Base-by-base conservation (phyloP, 2,329 filamentous ascomycete genomes). In the Stemphylium beticola region DNA sequence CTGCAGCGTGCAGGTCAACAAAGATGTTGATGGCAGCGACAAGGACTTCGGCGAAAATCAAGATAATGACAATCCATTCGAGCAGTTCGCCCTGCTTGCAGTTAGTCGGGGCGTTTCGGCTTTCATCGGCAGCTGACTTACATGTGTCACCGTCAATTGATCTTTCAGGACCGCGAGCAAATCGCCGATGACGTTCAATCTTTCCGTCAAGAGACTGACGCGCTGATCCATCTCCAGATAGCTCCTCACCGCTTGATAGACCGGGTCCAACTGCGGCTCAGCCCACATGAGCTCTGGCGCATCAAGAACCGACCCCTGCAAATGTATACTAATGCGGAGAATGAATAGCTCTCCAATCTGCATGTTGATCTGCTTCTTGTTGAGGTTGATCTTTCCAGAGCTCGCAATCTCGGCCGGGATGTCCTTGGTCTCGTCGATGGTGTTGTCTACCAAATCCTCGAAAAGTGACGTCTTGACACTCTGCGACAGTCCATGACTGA, bases 321-420 rank as follows among this genome's bases (percentile, higher is more conserved):
- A 84, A 77, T 99, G 96, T 70, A 99, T 98, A 75, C 95, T 97
- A 79, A 99, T 98, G 56, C 95, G 87, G 29, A 99, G 81, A 71
- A 99, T 98, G 77, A 99, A 99, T 49, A 99, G 85, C 79, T 99
- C 93, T 74, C 95, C 95, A 57, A 99, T 97, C 77, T 98, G 93
- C 93, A 98, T 98, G 81, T 98, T 98, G 81, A 99, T 97, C 74
- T 98, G 87, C 55, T 87, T 87, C 38, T 93, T 87, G 54, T 88
- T 92, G 54, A 99, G 85, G 50, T 91, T 88, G 70, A 99, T 95
- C 71, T 93, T 95, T 60, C 95, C 95, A 0, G 93, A 97, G 61
- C 90, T 81, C 2, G 95, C 93, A 65, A 99, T 96, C 75, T 96
- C 91, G 8, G 91, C 88, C 0, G 95, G 95, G 4, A 99, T 90